Evolutionary conservation across 176 grass and related monocot genomes (phyloP).

Genomic region (Carex cristatella): DNA sequence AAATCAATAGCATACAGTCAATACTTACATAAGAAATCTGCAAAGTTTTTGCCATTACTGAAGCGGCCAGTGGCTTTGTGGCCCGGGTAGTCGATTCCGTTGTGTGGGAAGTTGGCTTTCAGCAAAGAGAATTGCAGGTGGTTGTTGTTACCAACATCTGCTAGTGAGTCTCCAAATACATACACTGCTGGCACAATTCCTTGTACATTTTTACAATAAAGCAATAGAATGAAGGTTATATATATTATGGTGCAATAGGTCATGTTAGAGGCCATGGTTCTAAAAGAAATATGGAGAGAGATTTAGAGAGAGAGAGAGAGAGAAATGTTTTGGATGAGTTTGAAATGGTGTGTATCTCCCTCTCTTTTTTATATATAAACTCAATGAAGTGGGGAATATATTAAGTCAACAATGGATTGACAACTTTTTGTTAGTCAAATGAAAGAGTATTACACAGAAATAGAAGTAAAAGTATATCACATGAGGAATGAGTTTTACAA

Average conservation of each 20-base stretch:
- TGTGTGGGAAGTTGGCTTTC: slow-evolving; percentile 81
- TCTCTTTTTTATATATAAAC: background rate
- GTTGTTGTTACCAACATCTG: slow-evolving; percentile 93
- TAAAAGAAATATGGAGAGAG: slow-evolving; percentile 14
- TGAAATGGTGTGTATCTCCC: background rate
- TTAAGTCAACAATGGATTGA: background rate
- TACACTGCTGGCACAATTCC: slow-evolving; percentile 51
- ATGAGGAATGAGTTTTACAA: too few relatives aligned
- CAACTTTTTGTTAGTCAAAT: background rate
- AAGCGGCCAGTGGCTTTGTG: slow-evolving; percentile 63
- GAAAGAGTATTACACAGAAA: background rate
- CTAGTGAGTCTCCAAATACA: slow-evolving; percentile 88
- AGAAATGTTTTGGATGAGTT: background rate
- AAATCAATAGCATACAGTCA: background rate
- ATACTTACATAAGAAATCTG: slow-evolving; percentile 59
- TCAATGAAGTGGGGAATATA: background rate
- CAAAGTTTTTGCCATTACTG: slow-evolving; percentile 86
- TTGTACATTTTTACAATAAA: background rate
- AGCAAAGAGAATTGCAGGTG: slow-evolving; percentile 46
- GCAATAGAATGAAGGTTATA: background rate
- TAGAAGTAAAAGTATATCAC: background rate
- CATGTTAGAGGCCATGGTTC: background rate
- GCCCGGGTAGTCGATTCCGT: slow-evolving; percentile 74
- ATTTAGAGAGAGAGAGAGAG: background rate
- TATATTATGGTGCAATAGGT: background rate